These are phyloP conservation scores for Camelina neglecta DNA, from an alignment of 345 rosid species.

Conservation along the genomic window DNA sequence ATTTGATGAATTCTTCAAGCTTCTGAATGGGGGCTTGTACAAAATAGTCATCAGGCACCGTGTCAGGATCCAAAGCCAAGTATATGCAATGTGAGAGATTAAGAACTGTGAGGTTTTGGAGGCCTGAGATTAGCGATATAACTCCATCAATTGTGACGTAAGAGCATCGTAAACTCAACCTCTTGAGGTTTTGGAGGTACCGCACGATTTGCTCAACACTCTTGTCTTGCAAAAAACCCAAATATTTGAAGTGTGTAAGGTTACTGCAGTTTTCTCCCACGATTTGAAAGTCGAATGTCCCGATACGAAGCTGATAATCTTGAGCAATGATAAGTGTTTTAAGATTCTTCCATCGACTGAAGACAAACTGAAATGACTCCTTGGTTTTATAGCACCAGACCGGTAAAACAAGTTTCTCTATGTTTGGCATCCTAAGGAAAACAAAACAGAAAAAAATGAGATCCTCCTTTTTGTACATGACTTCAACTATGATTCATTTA, in stretches of 20 bases:
- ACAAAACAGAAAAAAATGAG: neutral
- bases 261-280: conserved; percentile 25
- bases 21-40: conserved; percentile 25
- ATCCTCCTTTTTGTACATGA: neutral
- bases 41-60: neutral
- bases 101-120: neutral
- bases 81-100: conserved; percentile 27
- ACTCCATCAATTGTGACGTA: neutral
- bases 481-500: neutral
- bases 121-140: neutral
- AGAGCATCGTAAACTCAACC: conserved; percentile 23
- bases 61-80: neutral
- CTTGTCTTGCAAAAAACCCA: neutral
- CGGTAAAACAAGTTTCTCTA: conserved; percentile 29
- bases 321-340: conserved; percentile 26
- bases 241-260: conserved; percentile 24
- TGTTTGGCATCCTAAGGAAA: conserved; percentile 20
- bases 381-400: neutral
- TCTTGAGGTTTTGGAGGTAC: conserved; percentile 6
- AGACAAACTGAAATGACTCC: neutral
- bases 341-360: conserved; percentile 29
- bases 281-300: neutral
- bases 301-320: neutral
- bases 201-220: neutral
- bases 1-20: conserved; percentile 1